Evolutionary conservation across 805 yeast species (phyloP), one percentile per base, ranked within the genome.

Genomic region (Candida easanensis): DNA sequence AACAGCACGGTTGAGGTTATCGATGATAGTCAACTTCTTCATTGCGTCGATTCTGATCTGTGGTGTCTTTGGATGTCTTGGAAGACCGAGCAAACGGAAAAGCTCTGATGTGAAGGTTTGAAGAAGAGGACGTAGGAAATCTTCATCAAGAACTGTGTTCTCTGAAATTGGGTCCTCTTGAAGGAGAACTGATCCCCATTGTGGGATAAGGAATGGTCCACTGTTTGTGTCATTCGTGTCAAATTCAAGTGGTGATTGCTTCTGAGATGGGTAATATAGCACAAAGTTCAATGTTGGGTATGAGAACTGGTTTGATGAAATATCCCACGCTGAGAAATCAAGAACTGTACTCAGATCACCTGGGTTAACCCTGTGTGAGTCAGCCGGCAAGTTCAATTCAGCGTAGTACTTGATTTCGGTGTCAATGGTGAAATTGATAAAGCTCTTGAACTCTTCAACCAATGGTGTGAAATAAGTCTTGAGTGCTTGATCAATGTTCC

Each of bases 251-350:
- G 79, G 88, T 45, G 68, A 61, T 21, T 64, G 66, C 20, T 69
- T 65, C 30, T 63, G 55, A 5, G 74, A 68, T 3, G 95, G 89
- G 41, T 81, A 73, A 54, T 81, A 87, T 1, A 83, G 63, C 16
- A 86, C 69, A 55, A 91, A 80, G 62, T 89, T 87, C 48, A 87
- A 73, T 0, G 78, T 73, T 30, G 93, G 89, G 48, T 80, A 76
- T 2, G 79, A 66, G 52, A 76, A 79, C 52, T 74, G 73, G 41
- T 70, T 69, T 35, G 74, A 68, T 3, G 79, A 62, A 49, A 84
- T 70, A 43, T 83, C 83, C 95, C 95, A 85, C 51, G 86, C 95
- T 3, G 93, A 89, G 52, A 79, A 80, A 63, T 91, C 93, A 46
- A 90, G 76, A 50, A 87, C 79, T 13, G 90, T 84, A 2, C 95